Percentiles rank a stretch among this genome's conserved stretches.
phyloP scores from a whole-genome alignment of 1,284 basidiomycete species.

The Cutaneotrichosporon sp. region DNA sequence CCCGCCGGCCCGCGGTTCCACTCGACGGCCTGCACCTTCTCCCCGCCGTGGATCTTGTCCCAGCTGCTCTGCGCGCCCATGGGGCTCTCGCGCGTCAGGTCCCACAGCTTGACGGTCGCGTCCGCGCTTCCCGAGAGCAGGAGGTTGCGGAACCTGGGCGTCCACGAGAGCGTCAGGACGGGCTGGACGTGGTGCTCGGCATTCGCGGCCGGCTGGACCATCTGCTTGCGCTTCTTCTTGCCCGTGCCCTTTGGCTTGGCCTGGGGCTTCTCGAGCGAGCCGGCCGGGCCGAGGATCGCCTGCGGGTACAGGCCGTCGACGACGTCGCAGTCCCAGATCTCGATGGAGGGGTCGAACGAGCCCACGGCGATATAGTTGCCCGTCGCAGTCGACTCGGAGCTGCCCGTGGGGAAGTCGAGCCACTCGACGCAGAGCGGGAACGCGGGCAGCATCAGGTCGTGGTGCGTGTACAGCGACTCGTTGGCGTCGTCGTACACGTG shows the following conservation, averaged over 20 bases:
- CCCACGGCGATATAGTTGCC: constrained; percentile 97
- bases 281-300: constrained; percentile 73
- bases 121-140: constrained; percentile 93
- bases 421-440: constrained; percentile 99
- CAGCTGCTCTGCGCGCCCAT: constrained; percentile 76
- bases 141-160: constrained; percentile 81
- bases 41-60: constrained; percentile 71
- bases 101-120: constrained; percentile 96
- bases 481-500: constrained; percentile 91
- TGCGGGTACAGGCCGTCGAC: constrained; percentile 94
- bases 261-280: constrained; percentile 74
- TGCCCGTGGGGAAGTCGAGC: constrained; percentile 76
- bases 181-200: constrained; percentile 88
- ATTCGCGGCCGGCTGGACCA: constrained; percentile 68
- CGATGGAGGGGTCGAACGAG: constrained; percentile 96
- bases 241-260: constrained; percentile 76
- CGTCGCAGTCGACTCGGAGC: constrained; percentile 41
- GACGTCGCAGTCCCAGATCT: constrained; percentile 95
- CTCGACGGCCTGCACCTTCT: constrained; percentile 96
- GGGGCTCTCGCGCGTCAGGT: constrained; percentile 72
- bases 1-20: constrained; percentile 78
- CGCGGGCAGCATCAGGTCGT: constrained; percentile 96
- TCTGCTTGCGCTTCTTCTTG: constrained; percentile 92
- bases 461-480: constrained; percentile 94
- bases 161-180: constrained; percentile 90